Percentiles rank a stretch among this genome's conserved stretches.
Conservation (phyloP, 441 rosid species). For the Geranium incanum region DNA sequence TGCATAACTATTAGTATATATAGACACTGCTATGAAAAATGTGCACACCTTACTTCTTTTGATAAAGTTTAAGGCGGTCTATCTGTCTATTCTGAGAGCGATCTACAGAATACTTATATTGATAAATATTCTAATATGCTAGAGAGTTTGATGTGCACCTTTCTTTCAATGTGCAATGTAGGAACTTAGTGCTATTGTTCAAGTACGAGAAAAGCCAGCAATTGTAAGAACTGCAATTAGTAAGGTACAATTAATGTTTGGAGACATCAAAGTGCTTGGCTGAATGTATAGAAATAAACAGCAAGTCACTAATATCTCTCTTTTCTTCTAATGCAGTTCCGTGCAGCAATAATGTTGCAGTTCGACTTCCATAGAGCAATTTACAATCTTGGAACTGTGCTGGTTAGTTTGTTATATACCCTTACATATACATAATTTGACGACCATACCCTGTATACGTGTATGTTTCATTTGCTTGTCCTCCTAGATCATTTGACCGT, state of each 20-base stretch:
- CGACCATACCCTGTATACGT: neutral
- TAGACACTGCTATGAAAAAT: neutral
- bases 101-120: neutral
- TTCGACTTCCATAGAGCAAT: slow-evolving; percentile 97
- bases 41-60: neutral
- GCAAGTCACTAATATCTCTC: slow-evolving; percentile 23
- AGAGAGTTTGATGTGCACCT: slow-evolving; percentile 15
- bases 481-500: neutral
- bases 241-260: slow-evolving; percentile 54
- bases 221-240: slow-evolving; percentile 91
- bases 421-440: slow-evolving; percentile 9
- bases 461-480: slow-evolving; percentile 10
- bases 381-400: slow-evolving; percentile 95
- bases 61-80: slow-evolving; percentile 1
- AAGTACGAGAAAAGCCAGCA: slow-evolving; percentile 83
- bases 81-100: slow-evolving; percentile 5
- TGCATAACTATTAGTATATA: neutral
- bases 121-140: neutral
- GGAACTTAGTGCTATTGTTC: slow-evolving; percentile 98
- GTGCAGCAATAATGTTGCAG: slow-evolving; percentile 88
- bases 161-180: slow-evolving; percentile 25
- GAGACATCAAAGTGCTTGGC: slow-evolving; percentile 27
- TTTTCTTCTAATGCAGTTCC: slow-evolving; percentile 55
- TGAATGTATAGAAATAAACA: slow-evolving; percentile 22
- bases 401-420: slow-evolving; percentile 49